A percentile compares a stretch with the other conserved stretches of the same genome.
phyloP scores from a whole-genome alignment of 805 yeast species.

The Metschnikowia gruessii region DNA sequence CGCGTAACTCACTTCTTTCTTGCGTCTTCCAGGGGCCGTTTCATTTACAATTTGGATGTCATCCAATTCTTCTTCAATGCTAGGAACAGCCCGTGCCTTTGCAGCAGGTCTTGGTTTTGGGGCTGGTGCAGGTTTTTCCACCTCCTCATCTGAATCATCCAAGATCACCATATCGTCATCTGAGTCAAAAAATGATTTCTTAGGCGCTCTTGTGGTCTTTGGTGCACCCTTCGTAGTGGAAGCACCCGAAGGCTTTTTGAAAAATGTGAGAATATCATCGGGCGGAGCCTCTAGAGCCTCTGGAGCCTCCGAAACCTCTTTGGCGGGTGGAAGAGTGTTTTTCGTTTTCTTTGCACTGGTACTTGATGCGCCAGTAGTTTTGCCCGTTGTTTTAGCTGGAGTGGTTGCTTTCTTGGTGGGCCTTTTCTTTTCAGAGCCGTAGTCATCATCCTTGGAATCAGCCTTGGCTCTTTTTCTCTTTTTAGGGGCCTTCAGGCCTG shows the following conservation, averaged over 20 bases:
- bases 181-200: constrained; percentile 17
- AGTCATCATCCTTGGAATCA: constrained; percentile 16
- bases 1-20: constrained; percentile 15
- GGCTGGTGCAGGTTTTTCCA: constrained; percentile 1
- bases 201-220: constrained; percentile 3
- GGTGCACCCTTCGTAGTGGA: neutral
- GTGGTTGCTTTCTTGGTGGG: constrained; percentile 10
- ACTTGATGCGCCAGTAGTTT: neutral
- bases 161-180: constrained; percentile 16
- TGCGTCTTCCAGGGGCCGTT: constrained; percentile 12
- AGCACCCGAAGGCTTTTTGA: constrained; percentile 10
- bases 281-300: constrained; percentile 5
- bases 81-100: constrained; percentile 5
- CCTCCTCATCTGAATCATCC: constrained; percentile 6
- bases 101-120: constrained; percentile 1
- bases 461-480: constrained; percentile 27
- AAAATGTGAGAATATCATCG: constrained; percentile 18
- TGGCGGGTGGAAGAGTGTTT: constrained; percentile 10
- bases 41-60: constrained; percentile 14
- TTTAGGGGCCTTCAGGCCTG: constrained; percentile 37
- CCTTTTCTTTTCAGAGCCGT: constrained; percentile 14
- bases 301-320: constrained; percentile 5
- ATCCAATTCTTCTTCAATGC: constrained; percentile 18
- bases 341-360: constrained; percentile 7
- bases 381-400: neutral